Base-by-base conservation (phyloP, 2,329 filamentous ascomycete species). In the Rosellinia necatrix region DNA sequence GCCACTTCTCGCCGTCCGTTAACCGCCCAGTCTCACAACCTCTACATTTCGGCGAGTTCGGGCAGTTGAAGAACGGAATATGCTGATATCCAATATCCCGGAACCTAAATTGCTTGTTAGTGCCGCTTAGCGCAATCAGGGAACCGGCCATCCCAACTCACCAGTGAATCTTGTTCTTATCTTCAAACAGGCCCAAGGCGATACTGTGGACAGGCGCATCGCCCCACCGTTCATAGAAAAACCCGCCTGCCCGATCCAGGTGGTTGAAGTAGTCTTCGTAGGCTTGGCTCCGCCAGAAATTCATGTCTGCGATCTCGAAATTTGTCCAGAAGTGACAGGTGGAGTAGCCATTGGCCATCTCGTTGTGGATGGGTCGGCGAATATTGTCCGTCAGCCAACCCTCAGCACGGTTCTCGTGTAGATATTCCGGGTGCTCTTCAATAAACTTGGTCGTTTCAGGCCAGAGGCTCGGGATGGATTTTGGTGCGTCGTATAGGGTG, bases 311-410 rank as follows among this genome's bases (percentile, higher is more conserved):
- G 66, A 99, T 93, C 75, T 99, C 94, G 67, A 99, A 99, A 75
- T 99, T 99, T 68, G 88, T 94, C 94, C 94, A 99, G 80, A 99
- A 99, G 74, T 99, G 94, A 73, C 94, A 99, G 2, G 94, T 97
- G 29, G 91, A 96, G 78, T 96, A 99, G 29, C 94, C 94, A 67
- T 96, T 89, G 6, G 93, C 93, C 61, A 87, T 85, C 50, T 81
- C 72, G 70, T 91, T 91, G 73, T 96, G 89, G 12, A 91, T 84
- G 1, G 93, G 92, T 44, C 94, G 84, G 43, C 87, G 82, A 53
- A 81, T 74, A 59, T 83, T 85, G 72, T 99, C 94, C 1, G 87
- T 90, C 59, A 99, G 74, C 93, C 93, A 99, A 29, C 83, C 81
- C 76, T 93, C 84, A 55, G 94, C 92, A 71, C 91, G 96, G 73